These are phyloP conservation scores for Crinitomyces ghanaensis DNA, from an alignment of 805 yeast species.

Conservation along the genomic window DNA sequence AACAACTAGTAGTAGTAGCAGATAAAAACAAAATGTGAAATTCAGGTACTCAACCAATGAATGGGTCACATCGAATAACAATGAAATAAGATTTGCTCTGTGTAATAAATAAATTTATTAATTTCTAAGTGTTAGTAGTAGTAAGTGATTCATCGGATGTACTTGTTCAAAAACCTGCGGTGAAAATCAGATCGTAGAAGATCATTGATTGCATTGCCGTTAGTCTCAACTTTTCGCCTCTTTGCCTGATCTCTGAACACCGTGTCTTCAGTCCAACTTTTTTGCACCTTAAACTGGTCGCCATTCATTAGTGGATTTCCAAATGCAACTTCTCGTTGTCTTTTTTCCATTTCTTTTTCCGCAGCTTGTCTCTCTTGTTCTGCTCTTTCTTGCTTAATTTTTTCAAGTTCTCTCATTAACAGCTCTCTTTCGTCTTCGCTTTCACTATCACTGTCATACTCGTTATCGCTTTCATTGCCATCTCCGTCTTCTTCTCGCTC, in stretches of 20 bases:
- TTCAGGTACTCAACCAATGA: too few species aligned
- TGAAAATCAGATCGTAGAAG: constrained; percentile 30
- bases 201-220: constrained; percentile 23
- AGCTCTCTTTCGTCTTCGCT: constrained; percentile 25
- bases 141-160: constrained; percentile 16
- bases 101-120: background rate
- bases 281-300: constrained; percentile 16
- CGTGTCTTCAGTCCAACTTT: constrained; percentile 26
- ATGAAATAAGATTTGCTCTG: too few species aligned
- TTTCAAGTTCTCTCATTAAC: constrained; percentile 24
- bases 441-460: constrained; percentile 19
- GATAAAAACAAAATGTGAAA: too few species aligned
- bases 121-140: too few species aligned
- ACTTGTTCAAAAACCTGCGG: constrained; percentile 26
- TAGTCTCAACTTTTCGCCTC: background rate
- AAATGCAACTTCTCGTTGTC: constrained; percentile 19
- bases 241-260: constrained; percentile 27
- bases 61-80: too few species aligned
- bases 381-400: constrained; percentile 25
- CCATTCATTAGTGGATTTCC: constrained; percentile 26
- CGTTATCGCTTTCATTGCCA: constrained; percentile 12
- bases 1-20: too few species aligned
- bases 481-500: too few species aligned
- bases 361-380: constrained; percentile 15
- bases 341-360: constrained; percentile 13